phyloP scores from a whole-genome alignment of 805 yeast species.

The Babjeviella inositovora region DNA sequence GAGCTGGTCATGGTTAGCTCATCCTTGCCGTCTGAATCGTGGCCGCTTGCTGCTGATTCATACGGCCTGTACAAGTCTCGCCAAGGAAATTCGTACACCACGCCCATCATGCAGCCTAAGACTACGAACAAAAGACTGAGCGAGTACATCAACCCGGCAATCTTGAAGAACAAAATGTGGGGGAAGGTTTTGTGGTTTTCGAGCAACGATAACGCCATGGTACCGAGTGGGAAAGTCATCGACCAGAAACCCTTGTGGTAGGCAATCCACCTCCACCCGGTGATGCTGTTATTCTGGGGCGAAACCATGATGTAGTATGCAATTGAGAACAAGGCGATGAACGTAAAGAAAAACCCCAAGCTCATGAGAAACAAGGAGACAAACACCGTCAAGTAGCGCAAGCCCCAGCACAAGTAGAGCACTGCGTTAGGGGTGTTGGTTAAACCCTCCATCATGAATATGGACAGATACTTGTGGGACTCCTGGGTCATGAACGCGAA shows the following conservation, averaged over 20 bases:
- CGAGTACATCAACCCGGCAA: too few relatives aligned
- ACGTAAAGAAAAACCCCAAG: constrained; percentile 42
- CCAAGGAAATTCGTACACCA: too few relatives aligned
- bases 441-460: constrained; percentile 1
- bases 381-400: constrained; percentile 16
- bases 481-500: constrained; percentile 1
- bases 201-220: constrained; percentile 62
- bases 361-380: constrained; percentile 28
- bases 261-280: too few relatives aligned
- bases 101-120: too few relatives aligned
- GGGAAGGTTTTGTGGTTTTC: too few relatives aligned
- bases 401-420: background rate
- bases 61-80: too few relatives aligned
- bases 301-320: constrained; percentile 12
- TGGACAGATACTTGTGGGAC: constrained; percentile 1
- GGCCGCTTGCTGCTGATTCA: too few relatives aligned
- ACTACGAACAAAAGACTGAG: too few relatives aligned
- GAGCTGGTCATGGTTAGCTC: too few relatives aligned
- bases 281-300: too few relatives aligned
- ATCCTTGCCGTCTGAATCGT: too few relatives aligned
- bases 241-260: constrained; percentile 54
- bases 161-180: too few relatives aligned
- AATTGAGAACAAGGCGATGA: constrained; percentile 19
- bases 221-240: constrained; percentile 82
- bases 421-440: constrained; percentile 1